Evolutionary conservation across 2,329 filamentous ascomycete genomes (phyloP), one percentile per base, ranked within the genome.

Genomic region (Trichoderma harzianum): DNA sequence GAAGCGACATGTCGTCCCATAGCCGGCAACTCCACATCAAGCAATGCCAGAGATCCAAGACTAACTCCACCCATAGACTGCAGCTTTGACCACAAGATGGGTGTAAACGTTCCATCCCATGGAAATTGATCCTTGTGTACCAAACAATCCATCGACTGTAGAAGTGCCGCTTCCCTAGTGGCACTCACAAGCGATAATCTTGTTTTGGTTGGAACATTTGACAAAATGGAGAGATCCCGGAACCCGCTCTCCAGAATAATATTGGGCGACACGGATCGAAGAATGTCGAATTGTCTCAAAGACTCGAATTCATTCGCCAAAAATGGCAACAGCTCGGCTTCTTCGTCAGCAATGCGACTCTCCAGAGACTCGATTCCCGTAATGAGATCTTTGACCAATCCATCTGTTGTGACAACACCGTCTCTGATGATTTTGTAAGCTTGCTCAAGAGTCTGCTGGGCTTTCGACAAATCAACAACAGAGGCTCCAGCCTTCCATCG

Each of bases 21-120:
- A 3, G 87, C 82, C 10, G 89, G 89, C 64, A 93, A 81, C 77
- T 94, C 92, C 1, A 84, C 83, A 78, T 92, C 90, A 0, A 94
- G 83, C 21, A 91, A 84, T 58, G 87, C 84, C 62, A 94, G 81
- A 55, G 89, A 88, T 60, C 86, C 86, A 51, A 94, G 81, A 60
- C 83, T 87, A 0, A 90, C 88, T 28, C 85, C 82, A 14, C 82
- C 81, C 21, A 90, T 79, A 1, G 79, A 81, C 65, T 86, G 82
- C 61, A 92, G 80, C 74, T 86, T 90, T 16, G 83, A 82, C 75
- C 93, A 82, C 4, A 93, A 77, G 0, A 86, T 85, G 18, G 77
- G 74, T 3, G 79, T 73, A 58, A 85, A 78, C 65, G 80, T 82
- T 21, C 83, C 83, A 66, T 84, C 79, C 82, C 83, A 84, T 6